Evolutionary conservation across 2,329 filamentous ascomycete genomes (phyloP), one percentile per base, ranked within the genome.

Genomic region (Aspergillus pseudoglaucus): DNA sequence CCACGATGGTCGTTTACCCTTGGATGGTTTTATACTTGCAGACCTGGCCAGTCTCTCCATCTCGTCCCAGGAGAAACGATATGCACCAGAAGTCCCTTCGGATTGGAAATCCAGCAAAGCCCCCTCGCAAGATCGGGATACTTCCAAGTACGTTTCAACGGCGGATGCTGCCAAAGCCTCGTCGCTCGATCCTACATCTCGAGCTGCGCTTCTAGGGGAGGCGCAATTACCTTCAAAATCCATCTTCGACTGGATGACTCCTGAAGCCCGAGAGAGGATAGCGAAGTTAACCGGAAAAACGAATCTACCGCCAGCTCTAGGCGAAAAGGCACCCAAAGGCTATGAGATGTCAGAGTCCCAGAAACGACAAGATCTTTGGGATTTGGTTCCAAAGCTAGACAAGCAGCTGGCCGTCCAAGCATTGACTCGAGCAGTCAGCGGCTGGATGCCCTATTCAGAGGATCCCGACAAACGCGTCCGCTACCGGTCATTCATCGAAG

Each of bases 241-340:
- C 0, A 84, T 98, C 2, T 98, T 97, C 65, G 90, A 97, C 68
- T 98, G 87, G 67, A 78, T 98, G 55, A 87, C 87, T 0, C 77
- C 88, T 0, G 79, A 86, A 30, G 82, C 87, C 3, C 83, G 93
- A 52, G 85, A 91, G 45, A 82, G 84, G 22, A 78, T 98, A 40
- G 89, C 79, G 3, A 77, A 81, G 9, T 83, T 83, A 1, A 89
- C 88, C 2, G 90, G 90, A 1, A 89, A 83, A 48, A 69, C 70
- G 2, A 81, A 91, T 60, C 78, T 98, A 2, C 93, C 93, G 0
- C 81, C 82, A 6, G 93, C 85, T 0, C 73, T 84, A 1, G 83
- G 87, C 45, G 88, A 96, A 69, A 75, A 85, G 23, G 75, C 75
- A 2, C 87, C 87, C 0, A 75, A 77, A 42, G 83, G 80, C 2